phyloP scores from a whole-genome alignment of 768 basidiomycete species.

The Austroboletus eburneus region DNA sequence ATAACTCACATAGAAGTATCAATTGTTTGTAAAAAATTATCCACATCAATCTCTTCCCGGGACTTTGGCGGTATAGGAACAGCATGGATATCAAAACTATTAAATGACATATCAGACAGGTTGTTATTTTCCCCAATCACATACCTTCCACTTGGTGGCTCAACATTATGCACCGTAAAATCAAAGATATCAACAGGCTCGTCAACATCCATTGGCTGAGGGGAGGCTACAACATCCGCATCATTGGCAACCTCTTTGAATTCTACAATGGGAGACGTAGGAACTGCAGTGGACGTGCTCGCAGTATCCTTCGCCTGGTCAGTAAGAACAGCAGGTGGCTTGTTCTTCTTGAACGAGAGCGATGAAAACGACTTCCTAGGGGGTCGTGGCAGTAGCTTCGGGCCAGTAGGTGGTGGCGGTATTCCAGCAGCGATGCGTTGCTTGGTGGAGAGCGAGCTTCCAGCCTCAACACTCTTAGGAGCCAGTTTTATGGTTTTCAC shows the following conservation, averaged over 20 bases:
- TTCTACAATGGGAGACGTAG: constrained; percentile 11
- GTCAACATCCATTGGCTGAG: constrained; percentile 21
- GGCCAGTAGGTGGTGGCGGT: constrained; percentile 28
- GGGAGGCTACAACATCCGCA: constrained; percentile 9
- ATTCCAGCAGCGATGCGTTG: constrained; percentile 44
- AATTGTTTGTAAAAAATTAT: constrained; percentile 25
- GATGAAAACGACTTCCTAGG: constrained; percentile 25
- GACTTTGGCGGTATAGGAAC: constrained; percentile 17
- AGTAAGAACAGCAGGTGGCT: constrained; percentile 8
- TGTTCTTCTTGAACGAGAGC: constrained; percentile 46
- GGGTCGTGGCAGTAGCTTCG: constrained; percentile 31
- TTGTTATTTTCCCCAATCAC: not conserved
- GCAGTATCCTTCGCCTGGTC: constrained; percentile 16
- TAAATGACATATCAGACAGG: not conserved
- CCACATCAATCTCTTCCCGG: constrained; percentile 18
- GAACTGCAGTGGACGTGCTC: not conserved
- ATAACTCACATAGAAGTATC: constrained; percentile 23
- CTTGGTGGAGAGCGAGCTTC: constrained; percentile 47
- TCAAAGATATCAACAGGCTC: constrained; percentile 11
- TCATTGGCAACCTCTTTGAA: not conserved
- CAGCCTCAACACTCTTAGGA: constrained; percentile 20
- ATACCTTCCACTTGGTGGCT: constrained; percentile 9
- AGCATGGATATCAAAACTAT: constrained; percentile 5
- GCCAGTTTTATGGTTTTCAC: constrained; percentile 30
- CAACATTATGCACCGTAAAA: constrained; percentile 7